Conservation (phyloP, 176 grass and related monocot genomes). For the Cenchrus fungigraminus region DNA sequence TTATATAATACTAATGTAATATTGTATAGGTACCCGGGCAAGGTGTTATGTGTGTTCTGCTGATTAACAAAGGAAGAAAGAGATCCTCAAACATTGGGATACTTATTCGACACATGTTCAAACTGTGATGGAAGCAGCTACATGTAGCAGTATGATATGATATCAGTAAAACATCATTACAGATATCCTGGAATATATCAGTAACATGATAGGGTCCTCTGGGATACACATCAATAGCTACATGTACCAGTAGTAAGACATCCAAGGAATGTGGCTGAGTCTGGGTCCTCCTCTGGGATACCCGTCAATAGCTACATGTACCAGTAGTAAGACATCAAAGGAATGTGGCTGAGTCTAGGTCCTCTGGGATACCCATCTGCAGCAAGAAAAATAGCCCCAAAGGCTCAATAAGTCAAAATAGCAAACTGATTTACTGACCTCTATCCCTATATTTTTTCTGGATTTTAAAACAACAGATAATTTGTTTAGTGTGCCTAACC, state of each 20-base stretch:
- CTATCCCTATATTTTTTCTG: constrained; percentile 17
- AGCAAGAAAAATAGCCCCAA: constrained; percentile 30
- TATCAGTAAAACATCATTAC: too few species aligned
- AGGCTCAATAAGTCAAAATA: constrained; percentile 14
- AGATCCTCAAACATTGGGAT: constrained; percentile 65
- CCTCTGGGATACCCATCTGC: constrained; percentile 60
- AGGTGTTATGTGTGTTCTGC: constrained; percentile 56
- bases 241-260: too few species aligned
- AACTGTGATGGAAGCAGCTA: constrained; percentile 75
- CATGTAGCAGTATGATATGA: constrained; percentile 28
- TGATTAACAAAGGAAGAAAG: constrained; percentile 82
- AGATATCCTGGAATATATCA: constrained; percentile 16
- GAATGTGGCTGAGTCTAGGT: constrained; percentile 89
- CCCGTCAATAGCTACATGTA: too few species aligned
- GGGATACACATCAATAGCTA: background rate
- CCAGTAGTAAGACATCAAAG: constrained; percentile 64
- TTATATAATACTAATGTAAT: constrained; percentile 28
- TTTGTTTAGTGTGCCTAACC: constrained; percentile 9
- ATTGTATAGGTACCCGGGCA: constrained; percentile 59
- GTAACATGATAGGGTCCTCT: constrained; percentile 28
- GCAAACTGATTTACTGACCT: background rate
- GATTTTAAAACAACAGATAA: constrained; percentile 21
- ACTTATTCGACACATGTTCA: constrained; percentile 69
- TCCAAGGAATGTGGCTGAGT: too few species aligned
- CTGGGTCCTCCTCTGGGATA: too few species aligned